Base-by-base conservation (phyloP, 495 filamentous ascomycete species). In the Entonaema liquescens region DNA sequence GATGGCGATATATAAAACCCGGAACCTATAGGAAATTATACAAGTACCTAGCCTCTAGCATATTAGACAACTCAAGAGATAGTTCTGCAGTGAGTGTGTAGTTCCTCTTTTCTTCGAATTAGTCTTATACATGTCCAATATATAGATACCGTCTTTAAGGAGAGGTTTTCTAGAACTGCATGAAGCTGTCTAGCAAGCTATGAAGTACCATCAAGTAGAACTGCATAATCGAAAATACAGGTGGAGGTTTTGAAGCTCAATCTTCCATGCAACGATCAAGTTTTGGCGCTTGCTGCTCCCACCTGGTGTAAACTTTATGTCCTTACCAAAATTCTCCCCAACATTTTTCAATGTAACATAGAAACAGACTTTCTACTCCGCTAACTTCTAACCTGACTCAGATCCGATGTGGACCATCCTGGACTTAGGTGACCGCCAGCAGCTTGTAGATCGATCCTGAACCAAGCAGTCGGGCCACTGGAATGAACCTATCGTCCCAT, bases 311-410 rank as follows among this genome's bases (percentile, higher is more conserved):
- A 60, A 54, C 56, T 42, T 11, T 60, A 35, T 21, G 13, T 13
- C 13, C 19, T 50, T 59, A 21, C 47, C 53, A 19, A 19, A 33
- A 59, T 38, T 55, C 36, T 21, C n/a, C 13, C 33, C 25, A 40
- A 58, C 26, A 17, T 9, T 2, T 54, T 15, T 21, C 28, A 8
- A 40, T 49, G 54, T 38, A 28, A 40, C 44, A 31, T 33, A 2
- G 9, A 25, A 57, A 47, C 12, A 65, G n/a, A 63, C 23, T 63
- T 65, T 49, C 13, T 15, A n/a, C 28, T 26, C 49, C 54, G 5
- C 33, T 31, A 29, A 35, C 15, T 40, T 59, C 19, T 29, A 26
- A 35, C 49, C 2, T 40, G 26, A 21, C 12, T 28, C 19, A 19
- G 29, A 47, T 31, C n/a, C n/a, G 35, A 42, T 60, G 35, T 54